A percentile compares a stretch with the other conserved stretches of the same genome.
Conservation (phyloP, 768 basidiomycete genomes). For the Rhizopogon vinicolor region DNA sequence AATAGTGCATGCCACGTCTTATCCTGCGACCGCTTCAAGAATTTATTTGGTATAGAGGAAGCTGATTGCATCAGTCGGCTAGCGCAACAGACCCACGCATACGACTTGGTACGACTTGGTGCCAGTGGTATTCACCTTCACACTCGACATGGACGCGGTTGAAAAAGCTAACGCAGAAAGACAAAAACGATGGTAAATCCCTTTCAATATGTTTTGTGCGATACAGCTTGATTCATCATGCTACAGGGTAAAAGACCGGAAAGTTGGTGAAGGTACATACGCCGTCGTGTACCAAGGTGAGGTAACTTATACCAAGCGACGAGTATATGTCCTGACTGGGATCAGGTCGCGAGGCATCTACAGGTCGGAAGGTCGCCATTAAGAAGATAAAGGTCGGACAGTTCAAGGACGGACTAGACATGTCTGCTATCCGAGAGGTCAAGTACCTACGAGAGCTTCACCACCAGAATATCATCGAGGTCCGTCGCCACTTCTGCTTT, state of each 20-base stretch:
- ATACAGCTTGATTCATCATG: slow-evolving; percentile 7
- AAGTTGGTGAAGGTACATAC: slow-evolving; percentile 90
- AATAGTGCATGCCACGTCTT: too few species aligned
- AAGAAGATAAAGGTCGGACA: slow-evolving; percentile 98
- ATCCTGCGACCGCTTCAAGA: too few species aligned
- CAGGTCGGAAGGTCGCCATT: slow-evolving; percentile 86
- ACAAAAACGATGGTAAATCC: slow-evolving; percentile 60
- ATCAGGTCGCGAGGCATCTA: slow-evolving; percentile 67
- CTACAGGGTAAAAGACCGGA: slow-evolving; percentile 71
- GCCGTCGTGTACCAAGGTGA: slow-evolving; percentile 92
- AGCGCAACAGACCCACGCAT: background rate
- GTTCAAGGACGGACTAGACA: slow-evolving; percentile 97
- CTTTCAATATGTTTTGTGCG: background rate
- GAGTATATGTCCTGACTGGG: slow-evolving; percentile 4
- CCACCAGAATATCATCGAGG: slow-evolving; percentile 95
- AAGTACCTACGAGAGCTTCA: slow-evolving; percentile 92
- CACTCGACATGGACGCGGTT: slow-evolving; percentile 70
- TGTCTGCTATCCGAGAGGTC: slow-evolving; percentile 98
- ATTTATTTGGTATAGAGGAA: background rate
- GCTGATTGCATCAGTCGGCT: background rate
- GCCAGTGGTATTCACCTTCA: background rate
- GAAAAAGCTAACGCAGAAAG: slow-evolving; percentile 72
- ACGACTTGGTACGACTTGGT: background rate
- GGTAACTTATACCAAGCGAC: slow-evolving; percentile 11
- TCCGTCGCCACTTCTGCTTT: slow-evolving; percentile 24